Evolutionary conservation across 1,139 yeast genomes (phyloP), one percentile per base, ranked within the genome.

Genomic region (Kodamaea anthophila): DNA sequence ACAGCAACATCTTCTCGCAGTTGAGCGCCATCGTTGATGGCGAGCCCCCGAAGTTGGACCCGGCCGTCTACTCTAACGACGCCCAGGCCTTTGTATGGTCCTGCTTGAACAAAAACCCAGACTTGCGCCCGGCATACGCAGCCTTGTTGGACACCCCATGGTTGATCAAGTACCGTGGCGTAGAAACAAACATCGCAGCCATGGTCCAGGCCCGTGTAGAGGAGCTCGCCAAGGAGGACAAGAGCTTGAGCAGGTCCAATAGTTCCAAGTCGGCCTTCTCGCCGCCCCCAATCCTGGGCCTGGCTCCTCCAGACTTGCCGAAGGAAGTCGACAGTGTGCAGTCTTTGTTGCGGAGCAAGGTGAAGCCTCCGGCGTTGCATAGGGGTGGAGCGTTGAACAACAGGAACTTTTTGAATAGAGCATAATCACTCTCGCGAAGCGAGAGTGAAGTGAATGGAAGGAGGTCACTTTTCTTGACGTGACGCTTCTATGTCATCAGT

Each of bases 11-110:
- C 9, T 88, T 91, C 49, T 82, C 94, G 11, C 98, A 91, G 58
- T 68, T 91, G 41, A 82, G 87, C 58, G 97, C 96, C 3, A 91
- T 91, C 49, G 96, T 91, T 13, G 96, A 88, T 50, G 98, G 96
- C 7, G 94, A 86, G 22, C 93, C 97, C 5, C 98, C 98, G 5
- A 65, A 66, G 32, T 63, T 91, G 36, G 67, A 65, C 40, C 40
- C 60, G 3, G 70, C 59, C 16, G 50, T 55, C 23, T 91, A 74
- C 50, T 75, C 91, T 2, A 55, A 66, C n/a, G 81, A 78, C 31
- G 97, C 97, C 0, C 81, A 77, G 42, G 73, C 76, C 40, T 91
- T 91, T 55, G 95, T 88, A 8, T 66, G 68, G 23, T 70, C 76
- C 38, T 87, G 97, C 58, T 62, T 91, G 37, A 79, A 80, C 47